phyloP scores from a whole-genome alignment of 2,329 filamentous ascomycete genomes.

The Talaromyces sp. region DNA sequence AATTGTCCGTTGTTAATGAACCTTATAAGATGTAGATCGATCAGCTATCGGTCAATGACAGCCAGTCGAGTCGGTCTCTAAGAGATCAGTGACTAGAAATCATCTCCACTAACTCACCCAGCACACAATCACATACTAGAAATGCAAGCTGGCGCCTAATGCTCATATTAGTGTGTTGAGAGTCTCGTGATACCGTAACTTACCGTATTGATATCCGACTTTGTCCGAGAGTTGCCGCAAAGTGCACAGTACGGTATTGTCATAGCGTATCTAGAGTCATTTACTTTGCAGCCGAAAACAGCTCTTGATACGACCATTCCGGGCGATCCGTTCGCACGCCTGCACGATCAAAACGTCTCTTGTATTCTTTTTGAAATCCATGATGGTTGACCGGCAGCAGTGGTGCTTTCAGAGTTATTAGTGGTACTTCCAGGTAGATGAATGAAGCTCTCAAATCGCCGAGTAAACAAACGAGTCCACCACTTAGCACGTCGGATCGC shows the following conservation, averaged over 20 bases:
- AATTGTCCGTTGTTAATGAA: background rate
- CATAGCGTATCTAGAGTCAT: background rate
- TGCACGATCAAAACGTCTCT: background rate
- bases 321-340: constrained; percentile 4
- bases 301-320: constrained; percentile 4
- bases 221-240: background rate
- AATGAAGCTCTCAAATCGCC: background rate
- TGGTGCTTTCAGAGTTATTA: background rate
- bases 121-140: background rate
- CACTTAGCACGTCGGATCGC: background rate
- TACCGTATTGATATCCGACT: constrained; percentile 6
- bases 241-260: background rate
- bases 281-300: constrained; percentile 1
- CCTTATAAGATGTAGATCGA: background rate
- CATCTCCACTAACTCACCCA: background rate
- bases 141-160: background rate
- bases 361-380: background rate
- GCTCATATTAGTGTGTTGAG: background rate
- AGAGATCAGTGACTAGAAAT: too few relatives aligned
- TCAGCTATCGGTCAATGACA: background rate
- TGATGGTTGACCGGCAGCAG: background rate
- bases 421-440: background rate
- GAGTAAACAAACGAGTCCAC: constrained; percentile 5
- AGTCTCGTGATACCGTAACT: background rate
- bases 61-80: background rate